phyloP scores from a whole-genome alignment of 768 basidiomycete species.

The Zangia roseola region DNA sequence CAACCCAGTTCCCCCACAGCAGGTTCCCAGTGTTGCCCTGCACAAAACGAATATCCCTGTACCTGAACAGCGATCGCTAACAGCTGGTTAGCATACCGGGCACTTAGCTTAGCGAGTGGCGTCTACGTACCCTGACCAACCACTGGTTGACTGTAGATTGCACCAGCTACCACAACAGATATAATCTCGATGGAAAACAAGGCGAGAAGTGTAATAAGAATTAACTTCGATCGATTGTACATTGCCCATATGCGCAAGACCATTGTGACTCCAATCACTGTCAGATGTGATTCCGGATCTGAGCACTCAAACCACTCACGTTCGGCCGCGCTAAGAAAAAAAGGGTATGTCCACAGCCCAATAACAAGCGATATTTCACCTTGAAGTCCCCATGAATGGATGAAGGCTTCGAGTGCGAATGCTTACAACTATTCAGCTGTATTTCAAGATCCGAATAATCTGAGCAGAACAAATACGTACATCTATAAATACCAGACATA shows the following conservation, averaged over 20 bases:
- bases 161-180: too few species aligned
- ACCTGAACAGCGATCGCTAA: too few species aligned
- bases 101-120: too few species aligned
- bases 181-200: background rate
- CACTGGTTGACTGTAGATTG: too few species aligned
- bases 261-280: background rate
- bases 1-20: too few species aligned
- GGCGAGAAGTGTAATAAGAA: background rate
- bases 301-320: background rate
- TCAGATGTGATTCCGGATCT: background rate
- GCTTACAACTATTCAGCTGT: background rate
- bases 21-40: too few species aligned
- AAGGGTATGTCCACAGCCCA: background rate
- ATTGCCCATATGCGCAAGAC: constrained; percentile 1
- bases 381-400: background rate
- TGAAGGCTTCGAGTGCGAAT: too few species aligned
- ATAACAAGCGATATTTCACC: background rate
- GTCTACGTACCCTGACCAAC: too few species aligned
- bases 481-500: background rate
- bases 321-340: constrained; percentile 3
- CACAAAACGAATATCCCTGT: too few species aligned
- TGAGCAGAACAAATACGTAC: background rate
- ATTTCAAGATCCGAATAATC: too few species aligned
- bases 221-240: background rate
- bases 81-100: too few species aligned